phyloP scores from a whole-genome alignment of 352 stramenopile species.

The Pythium insidiosum region DNA sequence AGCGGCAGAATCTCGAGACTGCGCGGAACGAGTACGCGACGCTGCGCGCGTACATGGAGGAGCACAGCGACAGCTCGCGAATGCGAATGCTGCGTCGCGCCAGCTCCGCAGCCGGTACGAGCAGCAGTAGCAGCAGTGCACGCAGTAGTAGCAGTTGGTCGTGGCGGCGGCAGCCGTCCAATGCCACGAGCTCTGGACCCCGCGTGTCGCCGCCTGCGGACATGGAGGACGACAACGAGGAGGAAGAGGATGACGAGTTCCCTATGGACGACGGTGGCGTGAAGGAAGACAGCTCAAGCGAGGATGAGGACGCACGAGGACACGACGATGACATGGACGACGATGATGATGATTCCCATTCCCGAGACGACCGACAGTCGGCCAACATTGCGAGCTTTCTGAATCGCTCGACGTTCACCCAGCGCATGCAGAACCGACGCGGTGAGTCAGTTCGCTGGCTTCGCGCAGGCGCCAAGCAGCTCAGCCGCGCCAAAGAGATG shows the following conservation, averaged over 20 bases:
- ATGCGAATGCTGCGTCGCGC: too few relatives aligned
- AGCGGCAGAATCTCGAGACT: conserved; percentile 37
- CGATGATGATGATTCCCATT: neutral
- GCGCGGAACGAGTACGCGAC: conserved; percentile 32
- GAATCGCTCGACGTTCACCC: conserved; percentile 6
- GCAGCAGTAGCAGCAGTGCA: too few relatives aligned
- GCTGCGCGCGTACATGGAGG: conserved; percentile 37
- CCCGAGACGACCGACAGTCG: conserved; percentile 8
- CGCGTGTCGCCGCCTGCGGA: too few relatives aligned
- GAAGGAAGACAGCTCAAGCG: too few relatives aligned
- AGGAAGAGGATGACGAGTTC: too few relatives aligned
- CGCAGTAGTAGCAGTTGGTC: too few relatives aligned
- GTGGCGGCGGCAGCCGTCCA: too few relatives aligned
- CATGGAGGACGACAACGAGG: too few relatives aligned
- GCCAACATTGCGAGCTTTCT: conserved; percentile 14
- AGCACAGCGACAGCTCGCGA: conserved; percentile 24
- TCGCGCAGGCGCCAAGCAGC: conserved; percentile 83
- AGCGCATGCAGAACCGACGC: conserved; percentile 3
- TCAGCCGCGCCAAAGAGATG: conserved; percentile 5
- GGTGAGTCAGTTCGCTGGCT: conserved; percentile 28
- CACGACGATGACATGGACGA: conserved; percentile 6
- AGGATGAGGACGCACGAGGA: conserved; percentile 1
- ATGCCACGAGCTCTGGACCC: too few relatives aligned
- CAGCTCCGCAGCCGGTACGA: too few relatives aligned
- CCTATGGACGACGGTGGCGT: too few relatives aligned